Conservation (phyloP, 2,329 filamentous ascomycete genomes). For the Tolypocladium inflatum region DNA sequence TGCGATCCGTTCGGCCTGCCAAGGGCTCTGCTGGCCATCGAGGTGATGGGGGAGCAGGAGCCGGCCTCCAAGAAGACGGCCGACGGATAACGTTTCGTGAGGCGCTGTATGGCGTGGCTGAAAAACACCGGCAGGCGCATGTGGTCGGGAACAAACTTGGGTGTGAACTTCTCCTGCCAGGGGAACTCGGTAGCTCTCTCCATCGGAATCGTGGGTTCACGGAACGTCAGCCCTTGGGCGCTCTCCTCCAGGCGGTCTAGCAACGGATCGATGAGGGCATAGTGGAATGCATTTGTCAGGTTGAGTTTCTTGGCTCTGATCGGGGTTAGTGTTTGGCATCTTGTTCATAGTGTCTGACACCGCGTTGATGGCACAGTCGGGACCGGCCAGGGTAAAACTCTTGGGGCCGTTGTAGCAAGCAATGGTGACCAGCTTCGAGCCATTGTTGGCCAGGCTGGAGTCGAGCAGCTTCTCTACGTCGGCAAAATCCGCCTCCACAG, state of each 20-base stretch:
- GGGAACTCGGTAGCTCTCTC: slow-evolving; percentile 3
- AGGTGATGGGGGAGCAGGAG: slow-evolving; percentile 22
- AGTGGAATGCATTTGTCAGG: slow-evolving; percentile 40
- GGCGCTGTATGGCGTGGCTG: slow-evolving; percentile 27
- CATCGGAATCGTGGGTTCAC: slow-evolving; percentile 1
- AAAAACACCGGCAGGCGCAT: slow-evolving; percentile 35
- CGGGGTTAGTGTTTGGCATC: neutral
- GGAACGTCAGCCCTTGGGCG: slow-evolving; percentile 7
- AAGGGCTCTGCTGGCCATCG: slow-evolving; percentile 20
- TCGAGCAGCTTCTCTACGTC: slow-evolving; percentile 1
- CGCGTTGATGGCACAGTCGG: slow-evolving; percentile 18
- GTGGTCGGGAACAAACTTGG: slow-evolving; percentile 21
- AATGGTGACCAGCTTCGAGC: slow-evolving; percentile 14
- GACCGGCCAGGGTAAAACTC: slow-evolving; percentile 32
- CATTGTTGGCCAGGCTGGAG: slow-evolving; percentile 9
- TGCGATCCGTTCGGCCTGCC: neutral
- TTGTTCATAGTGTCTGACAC: neutral
- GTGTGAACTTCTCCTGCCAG: neutral
- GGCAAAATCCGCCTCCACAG: slow-evolving; percentile 19
- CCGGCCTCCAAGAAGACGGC: slow-evolving; percentile 29
- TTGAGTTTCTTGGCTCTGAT: slow-evolving; percentile 24
- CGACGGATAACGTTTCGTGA: slow-evolving; percentile 17
- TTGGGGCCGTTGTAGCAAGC: slow-evolving; percentile 37
- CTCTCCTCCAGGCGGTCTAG: slow-evolving; percentile 13
- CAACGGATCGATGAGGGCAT: slow-evolving; percentile 25